Evolutionary conservation across 257 asterid genomes (phyloP).

Genomic region (Penstemon eatonii): DNA sequence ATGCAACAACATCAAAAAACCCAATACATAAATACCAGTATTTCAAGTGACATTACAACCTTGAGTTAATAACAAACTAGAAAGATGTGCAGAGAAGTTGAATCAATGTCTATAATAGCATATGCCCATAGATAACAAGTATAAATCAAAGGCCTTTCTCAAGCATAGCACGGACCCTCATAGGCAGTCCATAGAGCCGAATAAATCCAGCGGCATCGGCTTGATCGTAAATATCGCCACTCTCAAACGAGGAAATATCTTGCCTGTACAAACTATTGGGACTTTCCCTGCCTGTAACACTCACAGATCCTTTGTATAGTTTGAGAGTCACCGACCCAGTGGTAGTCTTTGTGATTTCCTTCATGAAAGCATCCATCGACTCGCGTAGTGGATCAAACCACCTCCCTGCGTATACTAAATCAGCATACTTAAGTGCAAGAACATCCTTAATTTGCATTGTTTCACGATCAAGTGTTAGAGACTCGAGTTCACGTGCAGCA

Average conservation of each 20-base stretch:
- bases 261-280: constrained; percentile 76
- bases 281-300: constrained; percentile 66
- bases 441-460: constrained; percentile 76
- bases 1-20: too few relatives aligned
- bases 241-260: constrained; percentile 92
- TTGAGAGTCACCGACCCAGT: constrained; percentile 80
- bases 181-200: constrained; percentile 80
- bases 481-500: constrained; percentile 86
- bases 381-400: constrained; percentile 96
- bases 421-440: constrained; percentile 86
- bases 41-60: too few relatives aligned
- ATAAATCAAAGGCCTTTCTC: constrained; percentile 53
- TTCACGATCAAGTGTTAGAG: constrained; percentile 92
- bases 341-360: constrained; percentile 77
- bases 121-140: neutral
- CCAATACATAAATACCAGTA: too few relatives aligned
- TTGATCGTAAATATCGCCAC: constrained; percentile 80
- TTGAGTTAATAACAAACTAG: too few relatives aligned
- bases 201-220: constrained; percentile 99
- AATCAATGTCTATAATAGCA: too few relatives aligned
- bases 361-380: constrained; percentile 91
- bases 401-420: constrained; percentile 82
- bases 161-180: constrained; percentile 80
- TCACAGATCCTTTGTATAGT: constrained; percentile 78
- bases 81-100: too few relatives aligned